Conservation (phyloP, 192 early-diverging fungal species). For the Umbelopsis ramanniana region DNA sequence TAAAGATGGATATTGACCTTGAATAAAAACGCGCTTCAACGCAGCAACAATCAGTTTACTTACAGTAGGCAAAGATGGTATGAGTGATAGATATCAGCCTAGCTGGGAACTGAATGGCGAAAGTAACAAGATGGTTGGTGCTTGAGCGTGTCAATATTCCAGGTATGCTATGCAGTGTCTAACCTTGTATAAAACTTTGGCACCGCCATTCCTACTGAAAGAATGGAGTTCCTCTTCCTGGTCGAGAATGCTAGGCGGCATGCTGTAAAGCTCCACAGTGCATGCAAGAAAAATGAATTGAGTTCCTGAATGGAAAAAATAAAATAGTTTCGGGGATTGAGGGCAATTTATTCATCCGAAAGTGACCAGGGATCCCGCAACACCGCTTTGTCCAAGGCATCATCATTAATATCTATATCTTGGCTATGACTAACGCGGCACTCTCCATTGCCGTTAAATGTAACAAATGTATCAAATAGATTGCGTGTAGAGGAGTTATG, state of each 20-base stretch:
- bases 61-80: constrained; percentile 15
- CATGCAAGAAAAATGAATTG: background rate
- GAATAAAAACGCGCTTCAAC: background rate
- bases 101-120: background rate
- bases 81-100: constrained; percentile 8
- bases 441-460: constrained; percentile 16
- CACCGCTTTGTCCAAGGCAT: background rate
- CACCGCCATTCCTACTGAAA: background rate
- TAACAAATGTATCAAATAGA: constrained; percentile 22
- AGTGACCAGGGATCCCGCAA: constrained; percentile 10
- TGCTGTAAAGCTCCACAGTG: background rate
- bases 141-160: background rate
- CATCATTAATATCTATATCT: constrained; percentile 8
- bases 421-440: constrained; percentile 2
- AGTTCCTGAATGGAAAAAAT: constrained; percentile 10
- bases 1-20: background rate
- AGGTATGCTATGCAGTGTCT: background rate
- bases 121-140: background rate
- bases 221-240: background rate
- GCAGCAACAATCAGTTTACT: background rate
- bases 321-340: background rate
- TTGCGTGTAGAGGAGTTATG: constrained; percentile 59
- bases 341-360: constrained; percentile 5
- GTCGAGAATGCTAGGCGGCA: constrained; percentile 2
- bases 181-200: constrained; percentile 8